Conservation (phyloP, 2,329 filamentous ascomycete genomes). For the Metarhizium sp. region DNA sequence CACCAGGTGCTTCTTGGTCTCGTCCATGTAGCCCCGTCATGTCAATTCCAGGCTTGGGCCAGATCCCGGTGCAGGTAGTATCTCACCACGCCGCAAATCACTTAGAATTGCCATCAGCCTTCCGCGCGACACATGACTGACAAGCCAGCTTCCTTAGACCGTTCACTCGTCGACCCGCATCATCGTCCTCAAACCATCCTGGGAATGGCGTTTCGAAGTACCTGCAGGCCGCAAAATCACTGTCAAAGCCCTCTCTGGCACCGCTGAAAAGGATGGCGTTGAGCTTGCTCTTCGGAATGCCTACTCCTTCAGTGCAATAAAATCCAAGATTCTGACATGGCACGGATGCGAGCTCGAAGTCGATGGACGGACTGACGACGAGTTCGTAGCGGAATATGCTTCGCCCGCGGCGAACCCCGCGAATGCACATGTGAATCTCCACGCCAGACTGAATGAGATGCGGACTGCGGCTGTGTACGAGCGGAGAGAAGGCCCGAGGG, state of each 20-base stretch:
- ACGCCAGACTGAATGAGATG: conserved; percentile 72
- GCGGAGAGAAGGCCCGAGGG: conserved; percentile 57
- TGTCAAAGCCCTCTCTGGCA: conserved; percentile 63
- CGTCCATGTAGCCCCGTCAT: conserved; percentile 35
- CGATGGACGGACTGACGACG: conserved; percentile 46
- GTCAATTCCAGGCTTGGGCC: conserved; percentile 67
- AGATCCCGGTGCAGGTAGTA: conserved; percentile 52
- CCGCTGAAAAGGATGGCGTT: conserved; percentile 88
- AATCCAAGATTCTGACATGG: conserved; percentile 87
- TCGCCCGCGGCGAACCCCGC: conserved; percentile 72
- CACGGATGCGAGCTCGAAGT: conserved; percentile 82
- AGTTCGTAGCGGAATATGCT: conserved; percentile 51
- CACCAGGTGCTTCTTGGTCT: not conserved
- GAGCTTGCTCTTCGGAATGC: conserved; percentile 74
- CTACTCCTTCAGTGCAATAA: conserved; percentile 74
- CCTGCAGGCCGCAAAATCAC: conserved; percentile 35
- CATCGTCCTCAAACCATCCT: conserved; percentile 48
- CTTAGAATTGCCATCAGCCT: not conserved
- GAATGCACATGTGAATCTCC: conserved; percentile 72
- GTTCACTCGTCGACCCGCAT: conserved; percentile 33
- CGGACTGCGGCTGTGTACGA: conserved; percentile 49
- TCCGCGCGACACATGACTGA: not conserved
- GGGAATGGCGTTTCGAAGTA: conserved; percentile 74
- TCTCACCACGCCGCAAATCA: conserved; percentile 5
- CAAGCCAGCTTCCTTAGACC: conserved; percentile 16